These are phyloP conservation scores for Geotrichum carabidarum DNA, from an alignment of 1,139 yeast species.

Conservation along the genomic window DNA sequence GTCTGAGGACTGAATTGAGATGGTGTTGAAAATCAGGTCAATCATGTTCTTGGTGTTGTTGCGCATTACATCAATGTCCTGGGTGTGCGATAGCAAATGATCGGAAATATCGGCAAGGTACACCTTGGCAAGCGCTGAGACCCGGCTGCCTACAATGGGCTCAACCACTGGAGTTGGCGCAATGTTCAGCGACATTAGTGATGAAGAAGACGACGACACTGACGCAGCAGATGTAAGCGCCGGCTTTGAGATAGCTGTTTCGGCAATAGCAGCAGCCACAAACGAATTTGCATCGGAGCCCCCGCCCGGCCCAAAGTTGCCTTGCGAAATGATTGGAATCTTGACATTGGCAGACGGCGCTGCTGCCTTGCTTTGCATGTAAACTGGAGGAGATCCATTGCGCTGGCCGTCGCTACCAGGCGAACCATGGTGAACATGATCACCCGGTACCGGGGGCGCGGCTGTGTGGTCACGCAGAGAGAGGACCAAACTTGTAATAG, in stretches of 20 bases:
- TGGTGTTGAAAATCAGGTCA: constrained; percentile 50
- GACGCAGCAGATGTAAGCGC: background rate
- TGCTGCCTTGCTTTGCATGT: background rate
- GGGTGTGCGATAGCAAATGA: constrained; percentile 47
- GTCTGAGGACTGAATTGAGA: constrained; percentile 48
- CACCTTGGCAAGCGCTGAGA: constrained; percentile 41
- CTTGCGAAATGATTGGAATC: constrained; percentile 9
- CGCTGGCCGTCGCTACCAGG: background rate
- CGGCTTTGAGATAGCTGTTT: constrained; percentile 9
- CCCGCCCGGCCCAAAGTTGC: constrained; percentile 1
- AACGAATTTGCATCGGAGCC: constrained; percentile 6
- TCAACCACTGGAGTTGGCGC: background rate
- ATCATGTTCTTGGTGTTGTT: constrained; percentile 47
- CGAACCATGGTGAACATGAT: background rate
- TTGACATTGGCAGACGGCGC: background rate
- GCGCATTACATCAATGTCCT: constrained; percentile 50
- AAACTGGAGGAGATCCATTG: background rate
- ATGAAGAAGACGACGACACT: background rate
- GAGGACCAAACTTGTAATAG: constrained; percentile 44
- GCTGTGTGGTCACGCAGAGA: constrained; percentile 42
- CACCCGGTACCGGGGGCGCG: background rate
- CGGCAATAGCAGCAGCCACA: constrained; percentile 7
- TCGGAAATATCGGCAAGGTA: constrained; percentile 52
- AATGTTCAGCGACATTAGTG: background rate
- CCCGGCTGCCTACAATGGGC: constrained; percentile 20